phyloP scores from a whole-genome alignment of 177 flowering plant genomes.

The Vitis hybrid region DNA sequence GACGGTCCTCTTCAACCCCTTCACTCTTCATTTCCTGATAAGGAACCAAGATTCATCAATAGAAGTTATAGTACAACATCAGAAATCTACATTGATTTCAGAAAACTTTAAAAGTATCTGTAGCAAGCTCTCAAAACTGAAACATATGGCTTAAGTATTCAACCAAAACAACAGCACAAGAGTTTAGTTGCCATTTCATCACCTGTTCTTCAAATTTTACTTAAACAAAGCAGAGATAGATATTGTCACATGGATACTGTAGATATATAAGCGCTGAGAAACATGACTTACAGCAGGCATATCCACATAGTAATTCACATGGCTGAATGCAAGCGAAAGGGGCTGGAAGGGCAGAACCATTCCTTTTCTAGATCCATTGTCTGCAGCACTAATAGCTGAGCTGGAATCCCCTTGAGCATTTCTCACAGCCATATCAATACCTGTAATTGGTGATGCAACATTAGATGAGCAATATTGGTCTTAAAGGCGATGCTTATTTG shows the following conservation, averaged over 20 bases:
- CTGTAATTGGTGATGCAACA: constrained; percentile 15
- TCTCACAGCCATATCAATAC: constrained; percentile 18
- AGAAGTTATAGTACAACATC: neutral
- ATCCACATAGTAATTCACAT: constrained; percentile 47
- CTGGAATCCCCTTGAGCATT: constrained; percentile 12
- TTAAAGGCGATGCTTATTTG: neutral
- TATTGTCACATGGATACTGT: neutral
- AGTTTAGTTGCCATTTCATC: too few relatives aligned
- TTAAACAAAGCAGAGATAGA: too few relatives aligned
- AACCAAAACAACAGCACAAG: too few relatives aligned
- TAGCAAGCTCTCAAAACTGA: neutral
- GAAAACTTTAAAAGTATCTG: neutral
- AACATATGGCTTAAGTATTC: too few relatives aligned
- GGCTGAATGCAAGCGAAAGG: constrained; percentile 45
- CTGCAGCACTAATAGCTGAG: neutral
- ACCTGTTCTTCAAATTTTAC: too few relatives aligned
- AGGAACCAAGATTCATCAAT: constrained; percentile 1
- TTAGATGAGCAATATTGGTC: neutral
- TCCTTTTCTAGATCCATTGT: constrained; percentile 25
- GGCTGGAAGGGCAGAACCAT: constrained; percentile 60
- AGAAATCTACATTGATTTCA: neutral
- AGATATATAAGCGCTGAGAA: neutral
- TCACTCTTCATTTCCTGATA: constrained; percentile 53
- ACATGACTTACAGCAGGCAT: constrained; percentile 49
- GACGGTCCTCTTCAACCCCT: constrained; percentile 45